phyloP scores from a whole-genome alignment of 129 eudicot genomes.

The Cynara cardunculus region DNA sequence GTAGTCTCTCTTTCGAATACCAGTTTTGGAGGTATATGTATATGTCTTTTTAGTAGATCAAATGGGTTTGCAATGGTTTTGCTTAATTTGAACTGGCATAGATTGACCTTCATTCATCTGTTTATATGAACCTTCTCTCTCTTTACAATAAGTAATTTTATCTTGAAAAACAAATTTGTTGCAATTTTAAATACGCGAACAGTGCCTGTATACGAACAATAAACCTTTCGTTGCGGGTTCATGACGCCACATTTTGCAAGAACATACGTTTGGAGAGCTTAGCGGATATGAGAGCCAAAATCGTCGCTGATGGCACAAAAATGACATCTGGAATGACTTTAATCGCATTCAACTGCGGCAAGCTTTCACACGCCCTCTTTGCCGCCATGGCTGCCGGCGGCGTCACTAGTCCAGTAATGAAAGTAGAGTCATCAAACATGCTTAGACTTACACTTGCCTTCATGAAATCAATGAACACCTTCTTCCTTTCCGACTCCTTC shows the following conservation, averaged over 20 bases:
- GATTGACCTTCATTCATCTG: no score
- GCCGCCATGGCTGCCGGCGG: slow-evolving; percentile 98
- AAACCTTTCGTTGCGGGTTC: background rate
- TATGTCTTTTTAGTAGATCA: slow-evolving; percentile 16
- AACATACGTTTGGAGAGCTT: slow-evolving; percentile 72
- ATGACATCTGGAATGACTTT: slow-evolving; percentile 78
- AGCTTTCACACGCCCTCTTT: slow-evolving; percentile 75
- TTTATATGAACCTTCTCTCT: no score
- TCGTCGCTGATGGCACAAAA: slow-evolving; percentile 86
- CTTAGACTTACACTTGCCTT: slow-evolving; percentile 46
- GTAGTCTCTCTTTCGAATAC: background rate
- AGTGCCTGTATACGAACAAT: background rate
- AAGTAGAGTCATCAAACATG: slow-evolving; percentile 58
- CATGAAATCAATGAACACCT: slow-evolving; percentile 62
- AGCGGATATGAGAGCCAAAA: slow-evolving; percentile 79
- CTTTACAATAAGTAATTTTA: background rate
- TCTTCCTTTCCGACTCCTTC: slow-evolving; percentile 46
- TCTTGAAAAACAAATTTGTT: background rate
- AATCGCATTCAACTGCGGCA: slow-evolving; percentile 73
- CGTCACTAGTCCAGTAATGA: slow-evolving; percentile 67
- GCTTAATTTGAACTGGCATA: no score
- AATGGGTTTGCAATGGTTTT: background rate
- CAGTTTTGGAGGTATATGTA: slow-evolving; percentile 25
- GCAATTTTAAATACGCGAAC: background rate
- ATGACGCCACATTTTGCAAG: slow-evolving; percentile 42